Evolutionary conservation across 805 yeast genomes (phyloP).

Genomic region (Nakazawaea ambrosiae): DNA sequence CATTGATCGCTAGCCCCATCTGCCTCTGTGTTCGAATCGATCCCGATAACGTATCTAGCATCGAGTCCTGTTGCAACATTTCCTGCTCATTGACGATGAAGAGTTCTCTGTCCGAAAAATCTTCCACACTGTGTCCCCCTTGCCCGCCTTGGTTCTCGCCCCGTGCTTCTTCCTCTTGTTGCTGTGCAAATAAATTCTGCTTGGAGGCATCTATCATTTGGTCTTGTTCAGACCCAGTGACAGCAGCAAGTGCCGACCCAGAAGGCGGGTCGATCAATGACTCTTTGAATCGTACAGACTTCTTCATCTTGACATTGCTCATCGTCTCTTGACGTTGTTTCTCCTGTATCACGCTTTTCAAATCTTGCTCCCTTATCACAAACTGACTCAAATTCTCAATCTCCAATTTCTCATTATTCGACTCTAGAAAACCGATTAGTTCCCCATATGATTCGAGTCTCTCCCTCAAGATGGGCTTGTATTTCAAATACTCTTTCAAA

Average conservation of each 20-base stretch:
- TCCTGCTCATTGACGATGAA: conserved; percentile 38
- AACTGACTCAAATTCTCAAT: background rate
- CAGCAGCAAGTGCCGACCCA: background rate
- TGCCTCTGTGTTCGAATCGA: conserved; percentile 38
- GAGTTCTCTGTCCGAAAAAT: conserved; percentile 22
- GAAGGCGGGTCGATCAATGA: conserved; percentile 15
- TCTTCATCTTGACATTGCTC: conserved; percentile 5
- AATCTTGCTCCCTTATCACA: background rate
- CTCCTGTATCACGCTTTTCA: too few relatives aligned
- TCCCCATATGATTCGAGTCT: background rate
- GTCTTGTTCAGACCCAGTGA: conserved; percentile 5
- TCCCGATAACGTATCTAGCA: conserved; percentile 30
- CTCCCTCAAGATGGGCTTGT: background rate
- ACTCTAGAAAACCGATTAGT: background rate
- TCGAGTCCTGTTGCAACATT: conserved; percentile 37
- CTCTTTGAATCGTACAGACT: conserved; percentile 19
- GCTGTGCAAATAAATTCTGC: conserved; percentile 1
- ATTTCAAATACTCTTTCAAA: conserved; percentile 4
- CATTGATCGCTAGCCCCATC: conserved; percentile 38
- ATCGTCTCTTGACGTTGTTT: background rate
- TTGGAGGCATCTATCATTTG: background rate
- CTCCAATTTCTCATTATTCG: background rate
- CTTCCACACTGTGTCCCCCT: conserved; percentile 10
- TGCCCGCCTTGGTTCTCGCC: background rate
- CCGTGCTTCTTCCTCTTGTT: background rate